These are phyloP conservation scores for Chaetomium strumarium DNA, from an alignment of 2,329 filamentous ascomycete genomes.

Conservation along the genomic window DNA sequence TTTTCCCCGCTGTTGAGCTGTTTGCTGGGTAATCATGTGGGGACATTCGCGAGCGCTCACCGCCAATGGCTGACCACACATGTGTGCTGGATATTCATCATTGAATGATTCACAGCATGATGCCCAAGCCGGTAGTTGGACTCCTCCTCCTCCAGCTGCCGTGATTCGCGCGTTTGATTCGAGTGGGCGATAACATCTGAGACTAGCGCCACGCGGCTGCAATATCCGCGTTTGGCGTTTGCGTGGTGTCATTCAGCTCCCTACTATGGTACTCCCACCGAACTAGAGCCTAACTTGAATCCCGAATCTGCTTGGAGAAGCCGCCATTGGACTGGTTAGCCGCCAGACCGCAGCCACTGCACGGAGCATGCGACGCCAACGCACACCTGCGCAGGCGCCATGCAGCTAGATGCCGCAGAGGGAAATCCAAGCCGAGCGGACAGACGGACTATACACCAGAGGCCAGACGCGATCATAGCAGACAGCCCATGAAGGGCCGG, in stretches of 20 bases:
- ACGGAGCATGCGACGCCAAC: slow-evolving; percentile 2
- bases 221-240: slow-evolving; percentile 7
- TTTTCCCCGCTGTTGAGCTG: neutral
- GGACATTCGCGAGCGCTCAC: neutral
- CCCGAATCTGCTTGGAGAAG: neutral
- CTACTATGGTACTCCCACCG: neutral
- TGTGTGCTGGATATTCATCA: too few relatives aligned
- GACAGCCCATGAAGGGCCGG: neutral
- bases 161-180: slow-evolving; percentile 14
- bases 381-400: slow-evolving; percentile 8
- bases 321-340: slow-evolving; percentile 15
- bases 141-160: neutral
- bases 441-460: too few relatives aligned
- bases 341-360: slow-evolving; percentile 19
- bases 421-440: neutral
- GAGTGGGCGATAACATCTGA: neutral
- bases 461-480: neutral
- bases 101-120: too few relatives aligned
- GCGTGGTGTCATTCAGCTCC: slow-evolving; percentile 6
- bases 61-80: neutral
- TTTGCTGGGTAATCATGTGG: neutral
- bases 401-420: neutral
- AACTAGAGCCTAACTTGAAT: neutral
- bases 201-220: slow-evolving; percentile 9
- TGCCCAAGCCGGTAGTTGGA: neutral